These are phyloP conservation scores for Rhodofomes roseus DNA, from an alignment of 1,284 basidiomycete species.

Conservation along the genomic window DNA sequence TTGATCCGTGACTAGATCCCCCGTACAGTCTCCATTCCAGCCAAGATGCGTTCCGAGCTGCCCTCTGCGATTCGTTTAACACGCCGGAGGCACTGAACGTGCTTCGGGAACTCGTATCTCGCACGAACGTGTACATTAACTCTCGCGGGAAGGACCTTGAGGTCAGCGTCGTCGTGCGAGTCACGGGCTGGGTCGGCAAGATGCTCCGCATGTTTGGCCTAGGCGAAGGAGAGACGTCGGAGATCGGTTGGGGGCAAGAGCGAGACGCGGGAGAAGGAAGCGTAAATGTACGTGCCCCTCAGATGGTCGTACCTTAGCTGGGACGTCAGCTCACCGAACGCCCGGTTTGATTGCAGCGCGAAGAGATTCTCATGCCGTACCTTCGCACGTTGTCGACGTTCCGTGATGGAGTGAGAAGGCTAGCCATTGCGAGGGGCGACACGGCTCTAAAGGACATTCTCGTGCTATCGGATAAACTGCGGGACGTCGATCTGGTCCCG, in stretches of 20 bases:
- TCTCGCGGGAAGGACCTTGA: constrained; percentile 59
- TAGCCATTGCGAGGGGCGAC: constrained; percentile 75
- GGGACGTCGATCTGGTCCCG: constrained; percentile 88
- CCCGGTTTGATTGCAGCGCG: constrained; percentile 48
- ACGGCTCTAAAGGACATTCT: constrained; percentile 75
- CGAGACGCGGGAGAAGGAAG: constrained; percentile 35
- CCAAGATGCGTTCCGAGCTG: constrained; percentile 81
- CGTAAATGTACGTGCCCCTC: constrained; percentile 50
- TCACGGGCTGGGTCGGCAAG: constrained; percentile 82
- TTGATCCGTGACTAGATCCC: constrained; percentile 8
- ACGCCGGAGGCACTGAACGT: constrained; percentile 82
- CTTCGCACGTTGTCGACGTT: constrained; percentile 84
- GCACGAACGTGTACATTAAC: constrained; percentile 88
- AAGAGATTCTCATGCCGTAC: constrained; percentile 89
- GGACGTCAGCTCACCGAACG: background rate
- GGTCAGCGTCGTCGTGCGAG: constrained; percentile 65
- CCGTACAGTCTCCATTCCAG: constrained; percentile 63
- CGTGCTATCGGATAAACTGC: constrained; percentile 82
- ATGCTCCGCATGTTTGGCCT: constrained; percentile 97
- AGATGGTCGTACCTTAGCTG: constrained; percentile 5
- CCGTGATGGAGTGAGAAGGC: constrained; percentile 83
- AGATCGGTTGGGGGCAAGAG: constrained; percentile 74
- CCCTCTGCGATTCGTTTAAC: constrained; percentile 97
- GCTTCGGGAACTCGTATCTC: constrained; percentile 83
- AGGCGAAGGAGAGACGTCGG: constrained; percentile 69